A percentile compares a stretch with the other conserved stretches of the same genome.
These are phyloP conservation scores for Aspergillus floridensis DNA, from an alignment of 2,329 filamentous ascomycete species.

Conservation along the genomic window DNA sequence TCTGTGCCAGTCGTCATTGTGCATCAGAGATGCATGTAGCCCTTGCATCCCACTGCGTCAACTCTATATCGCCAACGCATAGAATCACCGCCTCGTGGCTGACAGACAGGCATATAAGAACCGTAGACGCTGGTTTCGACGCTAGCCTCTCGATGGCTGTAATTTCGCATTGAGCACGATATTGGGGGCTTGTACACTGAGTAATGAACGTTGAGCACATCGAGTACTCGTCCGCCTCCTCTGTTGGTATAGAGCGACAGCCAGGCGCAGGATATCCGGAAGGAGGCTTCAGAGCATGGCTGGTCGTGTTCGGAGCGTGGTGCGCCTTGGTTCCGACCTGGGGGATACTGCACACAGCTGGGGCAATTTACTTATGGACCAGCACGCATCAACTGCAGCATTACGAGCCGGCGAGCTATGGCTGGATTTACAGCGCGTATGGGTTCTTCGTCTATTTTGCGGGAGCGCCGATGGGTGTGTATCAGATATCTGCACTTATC, in stretches of 20 bases:
- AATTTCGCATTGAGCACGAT: no score
- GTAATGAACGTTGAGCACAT: not conserved
- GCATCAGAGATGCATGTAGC: not conserved
- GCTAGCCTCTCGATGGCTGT: no score
- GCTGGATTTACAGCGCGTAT: conserved; percentile 44
- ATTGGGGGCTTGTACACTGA: not conserved
- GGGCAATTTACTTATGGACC: conserved; percentile 41
- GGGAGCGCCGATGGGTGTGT: conserved; percentile 22
- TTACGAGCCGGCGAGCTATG: conserved; percentile 36
- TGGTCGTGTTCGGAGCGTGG: conserved; percentile 44
- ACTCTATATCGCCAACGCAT: conserved; percentile 1
- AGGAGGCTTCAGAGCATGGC: conserved; percentile 43
- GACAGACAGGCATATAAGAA: not conserved
- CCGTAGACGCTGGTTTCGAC: no score
- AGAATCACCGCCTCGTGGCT: conserved; percentile 2
- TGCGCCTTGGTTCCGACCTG: conserved; percentile 38
- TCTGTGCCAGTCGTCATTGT: not conserved
- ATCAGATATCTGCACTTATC: no score
- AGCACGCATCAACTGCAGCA: conserved; percentile 35
- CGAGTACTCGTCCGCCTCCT: not conserved
- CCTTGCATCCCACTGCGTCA: conserved; percentile 3
- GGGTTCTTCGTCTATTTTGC: conserved; percentile 40
- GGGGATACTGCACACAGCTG: conserved; percentile 42
- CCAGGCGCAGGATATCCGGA: conserved; percentile 32
- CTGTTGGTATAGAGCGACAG: not conserved